Percentiles rank a stretch among this genome's conserved stretches.
Evolutionary conservation across 2,329 filamentous ascomycete genomes (phyloP).

Genomic region (Aspergillus unguis): DNA sequence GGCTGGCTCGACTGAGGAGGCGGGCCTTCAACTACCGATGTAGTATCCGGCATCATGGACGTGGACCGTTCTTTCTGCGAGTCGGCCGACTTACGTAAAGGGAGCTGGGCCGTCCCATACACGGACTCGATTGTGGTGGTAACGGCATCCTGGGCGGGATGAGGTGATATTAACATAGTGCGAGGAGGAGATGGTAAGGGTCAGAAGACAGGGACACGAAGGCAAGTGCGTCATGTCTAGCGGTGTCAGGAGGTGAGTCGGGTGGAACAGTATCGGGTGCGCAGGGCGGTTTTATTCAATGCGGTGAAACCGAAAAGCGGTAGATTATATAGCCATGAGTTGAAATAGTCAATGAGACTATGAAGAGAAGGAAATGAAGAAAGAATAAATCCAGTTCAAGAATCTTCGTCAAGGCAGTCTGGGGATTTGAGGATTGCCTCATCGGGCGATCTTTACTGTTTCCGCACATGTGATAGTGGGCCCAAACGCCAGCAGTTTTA

Average conservation of each 20-base stretch:
- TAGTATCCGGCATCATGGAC: constrained; percentile 3
- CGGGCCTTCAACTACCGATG: neutral
- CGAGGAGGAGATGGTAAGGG: no score
- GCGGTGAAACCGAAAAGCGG: neutral
- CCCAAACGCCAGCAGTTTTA: neutral
- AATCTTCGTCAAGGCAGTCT: neutral
- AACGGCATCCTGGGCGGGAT: constrained; percentile 3
- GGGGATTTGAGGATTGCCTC: constrained; percentile 4
- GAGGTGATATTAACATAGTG: constrained; percentile 4
- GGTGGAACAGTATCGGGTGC: neutral
- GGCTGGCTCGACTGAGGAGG: neutral
- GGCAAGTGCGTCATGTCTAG: constrained; percentile 1
- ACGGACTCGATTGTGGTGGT: neutral
- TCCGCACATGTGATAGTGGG: constrained; percentile 8
- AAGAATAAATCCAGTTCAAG: neutral
- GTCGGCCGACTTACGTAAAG: neutral
- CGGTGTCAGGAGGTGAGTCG: constrained; percentile 6
- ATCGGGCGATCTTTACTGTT: constrained; percentile 3
- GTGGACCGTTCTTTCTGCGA: neutral
- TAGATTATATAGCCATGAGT: no score
- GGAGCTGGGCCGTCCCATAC: neutral
- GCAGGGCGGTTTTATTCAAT: neutral
- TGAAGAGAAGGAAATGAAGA: neutral
- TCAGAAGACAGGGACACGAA: constrained; percentile 1
- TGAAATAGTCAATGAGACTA: neutral